Base-by-base conservation (phyloP, 2,329 filamentous ascomycete species). In the Graphium sp. region DNA sequence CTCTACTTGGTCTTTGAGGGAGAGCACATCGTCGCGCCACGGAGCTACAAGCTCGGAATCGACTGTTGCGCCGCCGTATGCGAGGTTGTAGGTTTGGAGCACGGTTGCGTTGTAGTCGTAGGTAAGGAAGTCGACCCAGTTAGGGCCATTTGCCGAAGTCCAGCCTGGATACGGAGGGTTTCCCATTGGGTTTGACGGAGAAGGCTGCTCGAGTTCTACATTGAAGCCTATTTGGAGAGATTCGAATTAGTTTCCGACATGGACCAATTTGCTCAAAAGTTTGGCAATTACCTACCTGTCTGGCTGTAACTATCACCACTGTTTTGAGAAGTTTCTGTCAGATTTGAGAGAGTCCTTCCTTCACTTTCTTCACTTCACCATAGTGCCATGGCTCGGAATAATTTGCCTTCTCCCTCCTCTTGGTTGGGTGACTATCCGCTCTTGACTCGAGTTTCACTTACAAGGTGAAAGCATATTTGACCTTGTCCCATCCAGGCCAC, bases 101-200 rank as follows among this genome's bases (percentile, higher is more conserved):
- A 52, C 35, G 0, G 59, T 60, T 3, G 41, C 43, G 38, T 66
- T 66, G 37, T 62, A 53, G 28, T 53, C 49, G 4, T 49, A 51
- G 0, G 58, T 58, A 4, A 67, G 45, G 32, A 52, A 58, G 24
- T 55, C 62, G 19, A 66, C 49, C 62, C 61, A 67, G 38, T 67
- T 66, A 14, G 51, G 43, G 8, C 63, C 63, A 14, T 59, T 59
- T 5, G 55, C 48, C 1, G 58, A 54, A 14, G 62, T 66, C 36
- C 46, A 59, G 14, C 62, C 58, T 0, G 60, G 62, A 35, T 64
- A 67, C 1, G 51, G 35, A 0, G 72, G 72, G 39, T 78, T 78
- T 1, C 73, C 73, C 24, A 77, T 52, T 0, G 71, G 69, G 36
- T 74, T 72, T 1, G 51, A 43, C 3, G 52, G 36, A 6, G 54